A percentile compares a stretch with the other conserved stretches of the same genome.
Evolutionary conservation across 768 basidiomycete species (phyloP).

Genomic region (Hydnum rufescens): DNA sequence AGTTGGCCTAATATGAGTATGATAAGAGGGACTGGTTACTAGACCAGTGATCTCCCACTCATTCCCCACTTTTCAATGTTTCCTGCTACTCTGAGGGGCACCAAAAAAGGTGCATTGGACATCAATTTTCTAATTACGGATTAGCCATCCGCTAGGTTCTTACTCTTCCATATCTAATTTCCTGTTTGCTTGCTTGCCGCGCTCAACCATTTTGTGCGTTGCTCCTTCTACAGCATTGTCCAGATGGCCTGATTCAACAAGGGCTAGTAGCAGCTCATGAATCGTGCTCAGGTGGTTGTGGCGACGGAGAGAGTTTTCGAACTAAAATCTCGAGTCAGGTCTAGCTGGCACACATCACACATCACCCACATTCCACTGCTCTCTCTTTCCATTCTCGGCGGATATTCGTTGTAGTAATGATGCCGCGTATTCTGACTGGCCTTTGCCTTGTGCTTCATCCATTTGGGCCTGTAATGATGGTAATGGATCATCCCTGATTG

Average conservation of each 20-base stretch:
- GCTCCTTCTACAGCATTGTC: conserved; percentile 16
- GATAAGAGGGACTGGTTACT: too few species aligned
- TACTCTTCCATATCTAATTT: too few species aligned
- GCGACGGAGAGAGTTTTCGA: conserved; percentile 69
- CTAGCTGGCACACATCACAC: conserved; percentile 1
- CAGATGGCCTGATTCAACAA: conserved; percentile 52
- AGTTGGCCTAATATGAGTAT: too few species aligned
- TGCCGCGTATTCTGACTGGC: conserved; percentile 18
- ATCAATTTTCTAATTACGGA: too few species aligned
- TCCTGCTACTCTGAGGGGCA: too few species aligned
- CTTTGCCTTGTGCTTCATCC: conserved; percentile 26
- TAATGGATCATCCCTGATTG: conserved; percentile 64
- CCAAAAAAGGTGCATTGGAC: too few species aligned
- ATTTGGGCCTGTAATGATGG: conserved; percentile 45
- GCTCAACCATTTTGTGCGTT: conserved; percentile 9
- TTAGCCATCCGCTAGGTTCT: too few species aligned
- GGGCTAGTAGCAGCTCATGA: conserved; percentile 47
- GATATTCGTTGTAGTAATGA: conserved; percentile 37
- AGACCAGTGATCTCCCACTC: too few species aligned
- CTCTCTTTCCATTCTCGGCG: conserved; percentile 53
- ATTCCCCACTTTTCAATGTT: too few species aligned
- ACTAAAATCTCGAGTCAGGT: conserved; percentile 23
- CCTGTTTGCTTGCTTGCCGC: too few species aligned
- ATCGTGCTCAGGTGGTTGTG: conserved; percentile 77
- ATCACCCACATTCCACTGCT: conserved; percentile 59